Percentiles rank a stretch among this genome's conserved stretches.
Evolutionary conservation across 371 early-diverging fungal species (phyloP).

Genomic region (Vairimorpha ceranae): DNA sequence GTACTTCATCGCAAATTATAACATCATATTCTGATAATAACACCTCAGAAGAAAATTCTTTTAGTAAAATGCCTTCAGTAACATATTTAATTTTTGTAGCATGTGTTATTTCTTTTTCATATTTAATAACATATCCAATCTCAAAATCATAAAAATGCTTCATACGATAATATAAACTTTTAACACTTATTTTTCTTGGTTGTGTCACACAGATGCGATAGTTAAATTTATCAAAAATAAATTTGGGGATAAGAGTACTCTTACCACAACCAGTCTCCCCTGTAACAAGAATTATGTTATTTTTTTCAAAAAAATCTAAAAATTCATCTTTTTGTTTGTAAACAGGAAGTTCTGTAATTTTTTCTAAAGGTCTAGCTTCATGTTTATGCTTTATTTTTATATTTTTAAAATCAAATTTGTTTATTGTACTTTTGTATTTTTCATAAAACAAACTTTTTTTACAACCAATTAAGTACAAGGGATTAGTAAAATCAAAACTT

Average conservation of each 20-base stretch:
- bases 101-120: conserved; percentile 13
- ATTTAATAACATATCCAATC: conserved; percentile 48
- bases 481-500: not conserved
- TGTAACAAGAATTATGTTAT: conserved; percentile 31
- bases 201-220: conserved; percentile 47
- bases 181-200: conserved; percentile 53
- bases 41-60: conserved; percentile 27
- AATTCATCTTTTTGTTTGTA: conserved; percentile 62
- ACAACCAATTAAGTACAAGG: not conserved
- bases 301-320: conserved; percentile 16
- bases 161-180: conserved; percentile 39
- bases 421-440: conserved; percentile 2
- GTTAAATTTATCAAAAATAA: conserved; percentile 25
- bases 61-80: conserved; percentile 57
- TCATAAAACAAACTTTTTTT: not conserved
- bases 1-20: conserved; percentile 55
- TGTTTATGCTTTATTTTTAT: not conserved
- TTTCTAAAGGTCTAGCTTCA: not conserved
- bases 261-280: conserved; percentile 58
- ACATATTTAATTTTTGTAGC: conserved; percentile 46
- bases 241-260: conserved; percentile 52
- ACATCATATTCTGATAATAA: conserved; percentile 30
- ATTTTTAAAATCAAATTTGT: not conserved
- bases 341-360: conserved; percentile 64
- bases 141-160: conserved; percentile 13